A percentile compares a stretch with the other conserved stretches of the same genome.
Evolutionary conservation across 2,329 filamentous ascomycete genomes (phyloP).

Genomic region (Pseudogymnoascus sp.): DNA sequence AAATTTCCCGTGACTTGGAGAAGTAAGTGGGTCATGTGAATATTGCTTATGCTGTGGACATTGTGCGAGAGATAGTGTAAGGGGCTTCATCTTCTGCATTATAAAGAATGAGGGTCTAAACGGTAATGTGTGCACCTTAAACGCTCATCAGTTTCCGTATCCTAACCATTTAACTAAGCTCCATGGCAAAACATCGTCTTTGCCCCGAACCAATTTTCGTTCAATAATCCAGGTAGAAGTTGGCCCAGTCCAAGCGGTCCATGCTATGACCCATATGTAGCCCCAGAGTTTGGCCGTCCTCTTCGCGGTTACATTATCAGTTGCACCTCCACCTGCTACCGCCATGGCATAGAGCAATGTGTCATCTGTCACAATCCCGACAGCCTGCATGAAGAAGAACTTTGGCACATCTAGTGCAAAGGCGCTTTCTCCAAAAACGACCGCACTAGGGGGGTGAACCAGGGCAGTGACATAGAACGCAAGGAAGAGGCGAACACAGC

Average conservation of each 20-base stretch:
- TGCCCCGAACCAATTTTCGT: not conserved
- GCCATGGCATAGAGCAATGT: not conserved
- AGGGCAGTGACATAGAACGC: not conserved
- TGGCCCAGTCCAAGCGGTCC: not conserved
- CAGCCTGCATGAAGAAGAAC: not conserved
- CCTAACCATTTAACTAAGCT: not conserved
- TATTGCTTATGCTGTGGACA: not conserved
- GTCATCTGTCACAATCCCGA: not conserved
- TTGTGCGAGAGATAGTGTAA: not conserved
- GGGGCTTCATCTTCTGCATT: too few species aligned
- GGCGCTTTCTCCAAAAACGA: not conserved
- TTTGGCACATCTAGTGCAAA: not conserved
- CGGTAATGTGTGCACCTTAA: not conserved
- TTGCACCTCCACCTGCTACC: not conserved
- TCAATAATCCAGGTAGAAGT: not conserved
- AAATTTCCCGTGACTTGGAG: not conserved
- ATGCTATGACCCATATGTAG: not conserved
- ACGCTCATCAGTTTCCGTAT: not conserved
- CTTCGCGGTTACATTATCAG: not conserved
- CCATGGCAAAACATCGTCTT: constrained; percentile 1
- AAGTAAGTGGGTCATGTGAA: not conserved
- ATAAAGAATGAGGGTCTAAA: not conserved
- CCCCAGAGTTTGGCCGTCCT: not conserved
- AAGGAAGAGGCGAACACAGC: not conserved
- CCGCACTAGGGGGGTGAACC: not conserved